These are phyloP conservation scores for Borealophlyctis nickersoniae DNA, from an alignment of 192 early-diverging fungal genomes.

Conservation along the genomic window DNA sequence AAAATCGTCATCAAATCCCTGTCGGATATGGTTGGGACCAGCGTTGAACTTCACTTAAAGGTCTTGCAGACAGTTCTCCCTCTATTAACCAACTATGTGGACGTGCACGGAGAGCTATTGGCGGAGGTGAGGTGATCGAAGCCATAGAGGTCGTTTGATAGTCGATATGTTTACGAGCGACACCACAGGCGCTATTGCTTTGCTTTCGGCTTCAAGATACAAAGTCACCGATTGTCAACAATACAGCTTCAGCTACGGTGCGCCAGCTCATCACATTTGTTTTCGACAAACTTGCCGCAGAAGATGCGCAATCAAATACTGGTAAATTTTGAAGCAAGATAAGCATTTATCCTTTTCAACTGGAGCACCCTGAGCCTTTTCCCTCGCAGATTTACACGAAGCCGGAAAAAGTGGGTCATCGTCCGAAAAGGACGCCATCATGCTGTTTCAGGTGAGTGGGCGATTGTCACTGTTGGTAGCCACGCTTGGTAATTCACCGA, in stretches of 20 bases:
- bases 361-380: background rate
- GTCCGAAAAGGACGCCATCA: conserved; percentile 69
- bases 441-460: conserved; percentile 66
- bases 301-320: conserved; percentile 42
- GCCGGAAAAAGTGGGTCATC: background rate
- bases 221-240: conserved; percentile 74
- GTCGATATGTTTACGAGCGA: no score
- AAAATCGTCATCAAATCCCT: conserved; percentile 65
- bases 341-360: background rate
- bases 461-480: background rate
- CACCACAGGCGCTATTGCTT: conserved; percentile 72
- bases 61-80: conserved; percentile 89
- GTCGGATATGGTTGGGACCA: conserved; percentile 62
- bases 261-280: conserved; percentile 78
- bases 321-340: conserved; percentile 3
- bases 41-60: conserved; percentile 88
- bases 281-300: conserved; percentile 77
- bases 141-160: background rate
- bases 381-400: background rate
- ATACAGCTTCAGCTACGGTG: conserved; percentile 82
- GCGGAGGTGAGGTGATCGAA: conserved; percentile 60
- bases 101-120: conserved; percentile 75
- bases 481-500: background rate
- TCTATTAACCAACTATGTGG: conserved; percentile 75
- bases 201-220: conserved; percentile 84